Percentiles rank a stretch among this genome's conserved stretches.
Evolutionary conservation across 2,329 filamentous ascomycete species (phyloP).

Genomic region (Neocucurbitaria cava): DNA sequence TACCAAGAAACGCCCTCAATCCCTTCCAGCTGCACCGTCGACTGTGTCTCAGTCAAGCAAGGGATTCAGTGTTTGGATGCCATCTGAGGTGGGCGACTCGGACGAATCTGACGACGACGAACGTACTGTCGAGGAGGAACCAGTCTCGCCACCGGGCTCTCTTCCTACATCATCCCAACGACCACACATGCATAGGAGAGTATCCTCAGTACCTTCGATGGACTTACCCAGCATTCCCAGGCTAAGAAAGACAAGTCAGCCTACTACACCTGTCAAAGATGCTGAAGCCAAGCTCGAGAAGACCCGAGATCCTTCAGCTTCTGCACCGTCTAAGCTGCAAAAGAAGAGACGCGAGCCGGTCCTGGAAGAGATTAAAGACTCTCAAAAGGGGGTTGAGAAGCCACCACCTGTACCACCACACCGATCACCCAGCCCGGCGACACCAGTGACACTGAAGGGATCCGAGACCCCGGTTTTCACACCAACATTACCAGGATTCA

Average conservation of each 20-base stretch:
- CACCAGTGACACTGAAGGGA: slow-evolving; percentile 54
- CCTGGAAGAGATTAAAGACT: slow-evolving; percentile 16
- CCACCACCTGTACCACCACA: slow-evolving; percentile 59
- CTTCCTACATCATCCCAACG: slow-evolving; percentile 32
- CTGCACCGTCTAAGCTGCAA: slow-evolving; percentile 39
- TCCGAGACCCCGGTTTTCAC: slow-evolving; percentile 56
- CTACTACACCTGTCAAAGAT: slow-evolving; percentile 42
- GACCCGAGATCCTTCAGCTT: slow-evolving; percentile 28
- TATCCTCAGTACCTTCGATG: slow-evolving; percentile 57
- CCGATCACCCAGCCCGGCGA: slow-evolving; percentile 60
- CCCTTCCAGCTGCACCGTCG: slow-evolving; percentile 27
- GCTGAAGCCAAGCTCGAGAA: slow-evolving; percentile 12
- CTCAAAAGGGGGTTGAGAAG: slow-evolving; percentile 26
- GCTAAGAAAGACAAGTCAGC: slow-evolving; percentile 50
- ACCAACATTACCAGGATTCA: slow-evolving; percentile 54
- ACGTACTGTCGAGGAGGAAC: slow-evolving; percentile 22
- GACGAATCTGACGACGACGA: slow-evolving; percentile 45
- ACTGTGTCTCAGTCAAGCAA: slow-evolving; percentile 41
- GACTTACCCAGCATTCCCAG: slow-evolving; percentile 57
- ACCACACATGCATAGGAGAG: slow-evolving; percentile 51
- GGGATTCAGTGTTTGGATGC: slow-evolving; percentile 59
- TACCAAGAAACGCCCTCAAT: slow-evolving; percentile 39
- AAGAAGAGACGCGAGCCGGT: slow-evolving; percentile 25
- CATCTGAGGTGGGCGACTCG: slow-evolving; percentile 47
- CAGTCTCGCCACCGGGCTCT: slow-evolving; percentile 29